Base-by-base conservation (phyloP, 768 basidiomycete species). In the Kwoniella bestiolae region DNA sequence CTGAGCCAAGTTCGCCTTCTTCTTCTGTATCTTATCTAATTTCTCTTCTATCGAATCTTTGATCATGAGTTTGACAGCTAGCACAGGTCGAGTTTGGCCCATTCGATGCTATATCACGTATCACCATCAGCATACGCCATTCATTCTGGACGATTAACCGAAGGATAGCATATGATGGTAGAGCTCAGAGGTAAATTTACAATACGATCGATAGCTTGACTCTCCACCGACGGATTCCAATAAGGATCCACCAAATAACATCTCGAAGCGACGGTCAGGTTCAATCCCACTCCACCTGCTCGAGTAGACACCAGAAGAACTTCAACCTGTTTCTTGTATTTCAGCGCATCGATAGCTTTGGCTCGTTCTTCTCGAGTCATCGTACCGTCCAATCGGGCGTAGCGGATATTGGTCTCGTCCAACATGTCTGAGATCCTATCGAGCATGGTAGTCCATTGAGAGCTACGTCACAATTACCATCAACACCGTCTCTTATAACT, bases 161-260 rank as follows among this genome's bases (percentile, higher is more conserved):
- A 41, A 0, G 12, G 38, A 0, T 41, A 11, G 1, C 12, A 41
- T 41, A 14, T 38, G 9, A 4, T 38, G 5, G 35, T 38, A 66
- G 65, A 34, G n/a, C n/a, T n/a, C 25, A 59, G 51, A 25, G 49
- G 28, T 46, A 45, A 47, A 85, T 91, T 81, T 73, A 96, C 93
- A 70, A 96, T 95, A 56, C 95, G 91, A 82, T 99, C 96, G 29
- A 97, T 92, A 21, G 94, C 95, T 82, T 97, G 95, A 76, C 96
- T 94, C 83, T 98, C 94, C 5, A 94, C 94, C 21, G 93, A 93
- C 16, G 94, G 94, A 74, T 96, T 96, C 93, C 94, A 97, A 80
- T 96, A 97, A 45, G 94, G 94, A 82, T 97, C 94, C 88, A 98
- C 94, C 46, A 99, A 83, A 81, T 96, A 98, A 91, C 94, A 59